phyloP scores from a whole-genome alignment of 352 stramenopile genomes.

The Phytophthora multivora region DNA sequence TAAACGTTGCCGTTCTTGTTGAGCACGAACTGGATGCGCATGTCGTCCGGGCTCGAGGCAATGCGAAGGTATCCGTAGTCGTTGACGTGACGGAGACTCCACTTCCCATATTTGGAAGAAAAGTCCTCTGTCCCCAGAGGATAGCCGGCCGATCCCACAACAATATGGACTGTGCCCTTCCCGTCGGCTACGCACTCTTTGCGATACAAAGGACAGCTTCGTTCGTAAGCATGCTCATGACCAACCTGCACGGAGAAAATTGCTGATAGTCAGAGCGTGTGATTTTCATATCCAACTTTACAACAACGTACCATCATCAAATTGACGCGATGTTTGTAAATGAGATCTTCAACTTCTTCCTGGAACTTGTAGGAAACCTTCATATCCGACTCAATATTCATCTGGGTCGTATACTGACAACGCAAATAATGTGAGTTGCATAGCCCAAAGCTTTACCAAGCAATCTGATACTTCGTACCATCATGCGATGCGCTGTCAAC shows the following conservation, averaged over 20 bases:
- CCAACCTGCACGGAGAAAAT: conserved; percentile 48
- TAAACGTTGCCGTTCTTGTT: conserved; percentile 72
- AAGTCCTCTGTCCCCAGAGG: conserved; percentile 54
- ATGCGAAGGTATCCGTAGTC: conserved; percentile 76
- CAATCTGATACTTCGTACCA: conserved; percentile 45
- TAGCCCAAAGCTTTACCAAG: not conserved
- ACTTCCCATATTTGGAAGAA: conserved; percentile 63
- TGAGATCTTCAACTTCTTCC: conserved; percentile 89
- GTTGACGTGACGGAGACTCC: conserved; percentile 67
- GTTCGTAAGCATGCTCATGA: conserved; percentile 92
- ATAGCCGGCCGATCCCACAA: conserved; percentile 80
- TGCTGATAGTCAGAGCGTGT: conserved; percentile 8
- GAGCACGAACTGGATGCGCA: conserved; percentile 70
- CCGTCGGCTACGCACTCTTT: conserved; percentile 62
- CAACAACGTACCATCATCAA: conserved; percentile 71
- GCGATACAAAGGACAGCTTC: conserved; percentile 79
- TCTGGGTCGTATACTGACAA: conserved; percentile 56
- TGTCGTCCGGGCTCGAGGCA: conserved; percentile 35
- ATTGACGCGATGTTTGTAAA: conserved; percentile 87
- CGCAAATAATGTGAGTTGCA: not conserved
- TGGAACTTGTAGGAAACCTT: conserved; percentile 79
- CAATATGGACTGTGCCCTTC: conserved; percentile 71
- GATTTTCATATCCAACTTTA: not conserved
- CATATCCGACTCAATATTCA: conserved; percentile 59
- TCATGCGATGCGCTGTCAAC: conserved; percentile 89